Percentiles rank a stretch among this genome's conserved stretches.
phyloP scores from a whole-genome alignment of 805 yeast genomes.

The Zygosaccharomyces pseudorouxii region DNA sequence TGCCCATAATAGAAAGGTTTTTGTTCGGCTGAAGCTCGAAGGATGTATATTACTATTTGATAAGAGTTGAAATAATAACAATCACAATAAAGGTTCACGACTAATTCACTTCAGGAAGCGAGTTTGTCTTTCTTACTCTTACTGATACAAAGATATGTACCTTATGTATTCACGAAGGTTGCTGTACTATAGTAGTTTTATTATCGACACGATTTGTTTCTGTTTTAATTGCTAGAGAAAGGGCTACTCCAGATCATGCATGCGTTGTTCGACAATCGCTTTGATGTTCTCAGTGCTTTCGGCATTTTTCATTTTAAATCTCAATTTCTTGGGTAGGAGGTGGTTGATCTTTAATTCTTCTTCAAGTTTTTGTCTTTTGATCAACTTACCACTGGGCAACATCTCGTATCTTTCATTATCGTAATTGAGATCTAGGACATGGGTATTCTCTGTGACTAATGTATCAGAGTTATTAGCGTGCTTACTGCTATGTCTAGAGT shows the following conservation, averaged over 20 bases:
- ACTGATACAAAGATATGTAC: not conserved
- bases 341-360: slow-evolving; percentile 6
- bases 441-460: not conserved
- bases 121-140: not conserved
- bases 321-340: slow-evolving; percentile 36
- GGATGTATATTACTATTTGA: slow-evolving; percentile 5
- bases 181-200: slow-evolving; percentile 2
- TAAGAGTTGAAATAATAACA: not conserved
- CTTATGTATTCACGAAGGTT: not conserved
- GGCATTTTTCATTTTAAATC: slow-evolving; percentile 30
- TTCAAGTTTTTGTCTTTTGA: slow-evolving; percentile 38
- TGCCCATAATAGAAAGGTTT: slow-evolving; percentile 32
- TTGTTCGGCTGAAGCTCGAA: slow-evolving; percentile 22
- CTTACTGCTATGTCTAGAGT: not conserved
- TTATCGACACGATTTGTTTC: not conserved
- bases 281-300: slow-evolving; percentile 44
- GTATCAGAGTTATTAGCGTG: not conserved
- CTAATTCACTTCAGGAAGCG: not conserved
- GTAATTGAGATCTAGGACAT: slow-evolving; percentile 5
- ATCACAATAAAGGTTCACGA: not conserved
- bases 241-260: slow-evolving; percentile 36
- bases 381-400: slow-evolving; percentile 69
- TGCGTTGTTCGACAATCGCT: slow-evolving; percentile 49
- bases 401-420: slow-evolving; percentile 45
- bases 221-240: too few species aligned